phyloP scores from a whole-genome alignment of 1,284 basidiomycete genomes.

The Thelephora terrestris region DNA sequence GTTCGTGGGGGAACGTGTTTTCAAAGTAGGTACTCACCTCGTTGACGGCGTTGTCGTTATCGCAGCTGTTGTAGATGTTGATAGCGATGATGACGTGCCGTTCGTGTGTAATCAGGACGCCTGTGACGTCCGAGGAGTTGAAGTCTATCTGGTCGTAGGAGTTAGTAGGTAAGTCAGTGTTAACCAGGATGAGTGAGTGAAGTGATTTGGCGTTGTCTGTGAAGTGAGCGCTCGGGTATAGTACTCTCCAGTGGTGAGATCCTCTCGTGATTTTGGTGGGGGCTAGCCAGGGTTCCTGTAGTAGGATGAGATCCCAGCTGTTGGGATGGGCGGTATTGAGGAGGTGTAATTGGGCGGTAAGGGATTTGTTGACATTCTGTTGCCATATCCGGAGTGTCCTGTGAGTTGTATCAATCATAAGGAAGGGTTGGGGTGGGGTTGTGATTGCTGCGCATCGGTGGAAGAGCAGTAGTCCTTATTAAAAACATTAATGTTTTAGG shows the following conservation, averaged over 20 bases:
- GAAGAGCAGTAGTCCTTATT: too few relatives aligned
- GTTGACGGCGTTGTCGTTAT: too few relatives aligned
- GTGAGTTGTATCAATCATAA: too few relatives aligned
- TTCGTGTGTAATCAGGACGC: conserved; percentile 15
- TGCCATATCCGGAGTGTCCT: conserved; percentile 21
- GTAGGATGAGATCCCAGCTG: conserved; percentile 19
- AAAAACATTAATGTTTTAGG: too few relatives aligned
- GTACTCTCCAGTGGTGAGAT: conserved; percentile 18
- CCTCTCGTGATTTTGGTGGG: conserved; percentile 9
- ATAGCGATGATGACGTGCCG: conserved; percentile 16
- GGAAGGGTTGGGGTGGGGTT: too few relatives aligned
- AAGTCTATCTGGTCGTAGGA: conserved; percentile 17
- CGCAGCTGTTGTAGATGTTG: conserved; percentile 29
- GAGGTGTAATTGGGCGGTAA: conserved; percentile 14
- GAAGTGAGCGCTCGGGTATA: conserved; percentile 9
- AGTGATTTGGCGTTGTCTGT: conserved; percentile 1
- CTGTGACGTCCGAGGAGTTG: conserved; percentile 18
- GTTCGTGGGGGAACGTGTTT: too few relatives aligned
- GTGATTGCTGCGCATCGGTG: too few relatives aligned
- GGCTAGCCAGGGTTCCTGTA: conserved; percentile 27
- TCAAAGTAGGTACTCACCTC: too few relatives aligned
- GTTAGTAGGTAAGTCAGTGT: conserved; percentile 16
- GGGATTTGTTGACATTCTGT: conserved; percentile 21
- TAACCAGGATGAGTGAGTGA: conserved; percentile 23
- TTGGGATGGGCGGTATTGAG: conserved; percentile 11